A percentile compares a stretch with the other conserved stretches of the same genome.
These are phyloP conservation scores for Xylariaceae sp. DNA, from an alignment of 2,329 filamentous ascomycete genomes.

Conservation along the genomic window DNA sequence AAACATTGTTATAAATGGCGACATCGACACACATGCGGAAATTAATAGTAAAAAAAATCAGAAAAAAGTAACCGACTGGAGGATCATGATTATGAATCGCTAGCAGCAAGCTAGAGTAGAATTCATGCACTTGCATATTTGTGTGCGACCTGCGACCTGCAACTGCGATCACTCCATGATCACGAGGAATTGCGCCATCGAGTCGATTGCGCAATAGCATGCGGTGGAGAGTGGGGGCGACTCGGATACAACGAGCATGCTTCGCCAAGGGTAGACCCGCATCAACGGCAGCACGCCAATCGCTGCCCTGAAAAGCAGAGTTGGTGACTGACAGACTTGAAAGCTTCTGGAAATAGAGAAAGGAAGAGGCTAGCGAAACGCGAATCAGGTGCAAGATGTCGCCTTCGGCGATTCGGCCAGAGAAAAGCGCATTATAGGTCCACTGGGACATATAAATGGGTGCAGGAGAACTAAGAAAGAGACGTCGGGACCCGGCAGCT, in stretches of 20 bases:
- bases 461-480: neutral
- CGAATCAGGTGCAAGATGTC: conserved; percentile 17
- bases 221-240: conserved; percentile 27
- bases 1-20: conserved; percentile 27
- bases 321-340: conserved; percentile 1
- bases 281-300: conserved; percentile 21
- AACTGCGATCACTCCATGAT: conserved; percentile 36
- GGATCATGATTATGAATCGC: conserved; percentile 22
- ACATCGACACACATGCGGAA: conserved; percentile 20
- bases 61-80: conserved; percentile 14
- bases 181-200: conserved; percentile 61
- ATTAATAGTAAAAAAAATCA: conserved; percentile 11
- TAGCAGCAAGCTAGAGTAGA: conserved; percentile 25
- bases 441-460: conserved; percentile 12
- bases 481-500: neutral
- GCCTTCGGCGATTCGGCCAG: conserved; percentile 8
- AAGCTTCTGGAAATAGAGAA: neutral
- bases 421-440: conserved; percentile 11
- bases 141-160: conserved; percentile 6
- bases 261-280: conserved; percentile 21
- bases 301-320: conserved; percentile 1
- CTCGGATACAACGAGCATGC: conserved; percentile 12
- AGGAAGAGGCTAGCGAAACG: conserved; percentile 5
- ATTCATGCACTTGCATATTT: conserved; percentile 15
- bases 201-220: conserved; percentile 33